Percentiles rank a stretch among this genome's conserved stretches.
Conservation (phyloP, 2,329 filamentous ascomycete genomes). For the Talaromyces sp. region DNA sequence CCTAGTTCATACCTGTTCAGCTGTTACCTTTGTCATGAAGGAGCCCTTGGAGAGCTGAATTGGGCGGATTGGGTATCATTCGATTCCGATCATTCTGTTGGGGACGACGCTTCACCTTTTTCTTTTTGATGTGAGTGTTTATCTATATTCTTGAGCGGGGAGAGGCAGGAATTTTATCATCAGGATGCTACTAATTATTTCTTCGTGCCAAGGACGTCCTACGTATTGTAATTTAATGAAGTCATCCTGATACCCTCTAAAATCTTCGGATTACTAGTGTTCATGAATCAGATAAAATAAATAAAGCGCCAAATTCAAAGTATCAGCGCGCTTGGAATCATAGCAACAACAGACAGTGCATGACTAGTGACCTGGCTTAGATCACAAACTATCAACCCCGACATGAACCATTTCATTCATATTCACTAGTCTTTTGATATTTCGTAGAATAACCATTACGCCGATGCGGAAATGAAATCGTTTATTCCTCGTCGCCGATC, state of each 20-base stretch:
- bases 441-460: slow-evolving; percentile 14
- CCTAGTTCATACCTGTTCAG: slow-evolving; percentile 29
- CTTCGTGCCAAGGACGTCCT: not conserved
- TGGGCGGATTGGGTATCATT: slow-evolving; percentile 56
- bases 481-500: slow-evolving; percentile 60
- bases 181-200: slow-evolving; percentile 17
- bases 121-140: slow-evolving; percentile 49
- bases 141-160: slow-evolving; percentile 12
- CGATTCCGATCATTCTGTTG: slow-evolving; percentile 91
- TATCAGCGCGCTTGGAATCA: slow-evolving; percentile 5
- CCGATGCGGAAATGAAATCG: slow-evolving; percentile 16
- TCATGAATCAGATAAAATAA: not conserved
- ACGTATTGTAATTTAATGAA: not conserved
- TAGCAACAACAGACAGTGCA: not conserved
- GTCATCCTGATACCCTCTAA: not conserved
- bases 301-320: not conserved
- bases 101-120: slow-evolving; percentile 66
- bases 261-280: not conserved
- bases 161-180: not conserved
- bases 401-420: slow-evolving; percentile 1
- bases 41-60: not conserved
- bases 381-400: not conserved
- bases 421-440: slow-evolving; percentile 7
- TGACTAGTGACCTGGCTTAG: not conserved
- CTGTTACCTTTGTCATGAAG: slow-evolving; percentile 10